Evolutionary conservation across 2,329 filamentous ascomycete genomes (phyloP).

Genomic region (Drechslera avenae): DNA sequence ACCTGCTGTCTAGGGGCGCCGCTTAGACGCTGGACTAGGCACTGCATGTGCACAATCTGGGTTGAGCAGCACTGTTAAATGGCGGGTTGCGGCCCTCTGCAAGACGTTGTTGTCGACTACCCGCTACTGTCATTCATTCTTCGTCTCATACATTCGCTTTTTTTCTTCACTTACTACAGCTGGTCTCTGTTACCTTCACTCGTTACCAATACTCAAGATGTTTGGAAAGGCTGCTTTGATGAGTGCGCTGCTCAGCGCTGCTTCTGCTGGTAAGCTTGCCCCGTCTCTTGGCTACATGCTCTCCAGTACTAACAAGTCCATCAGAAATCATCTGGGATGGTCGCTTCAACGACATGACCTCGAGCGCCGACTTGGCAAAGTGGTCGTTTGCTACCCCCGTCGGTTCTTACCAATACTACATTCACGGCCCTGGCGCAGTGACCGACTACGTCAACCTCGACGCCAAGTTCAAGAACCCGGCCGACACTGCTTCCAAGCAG

Average conservation of each 20-base stretch:
- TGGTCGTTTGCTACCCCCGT: conserved; percentile 72
- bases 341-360: conserved; percentile 65
- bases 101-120: conserved; percentile 3
- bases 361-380: conserved; percentile 60
- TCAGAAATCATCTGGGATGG: conserved; percentile 66
- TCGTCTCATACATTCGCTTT: conserved; percentile 17
- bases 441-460: conserved; percentile 67
- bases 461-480: conserved; percentile 66
- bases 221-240: conserved; percentile 39
- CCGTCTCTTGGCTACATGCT: accelerated
- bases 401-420: conserved; percentile 77
- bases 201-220: conserved; percentile 32
- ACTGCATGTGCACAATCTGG: conserved; percentile 8
- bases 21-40: conserved; percentile 3
- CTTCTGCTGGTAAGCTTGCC: conserved; percentile 34
- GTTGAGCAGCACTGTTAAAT: conserved; percentile 13
- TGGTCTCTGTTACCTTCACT: conserved; percentile 28
- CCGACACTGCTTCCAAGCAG: conserved; percentile 64
- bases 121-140: conserved; percentile 32
- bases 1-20: not conserved
- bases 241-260: conserved; percentile 41
- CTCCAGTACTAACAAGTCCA: conserved; percentile 31
- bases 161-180: conserved; percentile 26
- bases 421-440: conserved; percentile 66
- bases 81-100: not conserved